Evolutionary conservation across 2,329 filamentous ascomycete species (phyloP), one percentile per base, ranked within the genome.

Genomic region (Alternaria sp.): DNA sequence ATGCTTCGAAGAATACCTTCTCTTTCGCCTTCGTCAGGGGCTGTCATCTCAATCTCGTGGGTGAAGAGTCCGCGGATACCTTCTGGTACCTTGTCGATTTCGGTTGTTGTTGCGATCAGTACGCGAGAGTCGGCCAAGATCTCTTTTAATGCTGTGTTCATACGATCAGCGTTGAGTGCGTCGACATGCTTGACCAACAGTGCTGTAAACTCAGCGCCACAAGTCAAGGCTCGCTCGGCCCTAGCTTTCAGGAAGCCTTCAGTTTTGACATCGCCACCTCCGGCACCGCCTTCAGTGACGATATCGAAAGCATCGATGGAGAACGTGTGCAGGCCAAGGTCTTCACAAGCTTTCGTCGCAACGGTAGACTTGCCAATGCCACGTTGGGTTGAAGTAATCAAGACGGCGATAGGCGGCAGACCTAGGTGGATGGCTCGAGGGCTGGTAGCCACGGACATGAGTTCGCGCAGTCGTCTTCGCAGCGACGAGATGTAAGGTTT

Each of bases 11-110:
- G 81, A 47, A 98, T 95, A 2, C 91, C 91, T 80, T 97, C 94
- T 80, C 95, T 86, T 79, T 98, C 94, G 26, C 88, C 89, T 76
- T 99, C 95, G 69, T 98, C 94, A 0, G 95, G 95, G 0, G 95
- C 95, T 44, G 84, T 88, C 87, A 99, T 93, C 73, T 98, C 94
- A 42, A 99, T 85, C 78, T 99, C 95, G 71, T 99, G 94, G 0
- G 93, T 97, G 77, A 99, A 98, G 3, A 98, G 83, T 11, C 93
- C 93, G 54, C 95, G 88, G 20, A 98, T 89, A 0, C 91, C 91
- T 70, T 97, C 94, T 0, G 94, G 92, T 1, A 99, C 88, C 77
- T 98, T 96, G 75, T 98, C 95, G 0, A 97, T 89, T 68, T 98
- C 94, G 7, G 93, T 97, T 0, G 94, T 97, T 0, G 95, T 99